Conservation (phyloP, 305 asterid genomes). For the Fraxinus paxiana region DNA sequence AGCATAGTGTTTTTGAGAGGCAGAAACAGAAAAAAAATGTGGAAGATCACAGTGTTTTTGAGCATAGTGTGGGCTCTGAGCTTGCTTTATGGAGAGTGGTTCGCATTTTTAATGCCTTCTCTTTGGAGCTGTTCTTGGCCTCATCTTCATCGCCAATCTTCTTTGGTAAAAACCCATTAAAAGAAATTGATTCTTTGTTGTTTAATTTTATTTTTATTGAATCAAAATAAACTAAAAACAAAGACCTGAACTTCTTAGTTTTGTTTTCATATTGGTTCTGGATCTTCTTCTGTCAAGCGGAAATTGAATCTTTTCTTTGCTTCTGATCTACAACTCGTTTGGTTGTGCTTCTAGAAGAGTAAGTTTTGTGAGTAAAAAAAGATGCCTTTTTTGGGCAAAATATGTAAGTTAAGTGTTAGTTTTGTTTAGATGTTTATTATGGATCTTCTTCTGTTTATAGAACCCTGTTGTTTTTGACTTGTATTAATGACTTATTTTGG, state of each 20-base stretch:
- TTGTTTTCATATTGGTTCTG: slow-evolving; percentile 13
- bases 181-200: not conserved
- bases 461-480: not conserved
- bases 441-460: not conserved
- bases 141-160: slow-evolving; percentile 48
- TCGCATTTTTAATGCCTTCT: slow-evolving; percentile 74
- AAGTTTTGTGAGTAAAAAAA: not conserved
- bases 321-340: not conserved
- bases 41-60: slow-evolving; percentile 55
- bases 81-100: slow-evolving; percentile 87
- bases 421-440: not conserved
- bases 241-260: slow-evolving; percentile 8
- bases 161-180: slow-evolving; percentile 35
- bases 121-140: slow-evolving; percentile 88
- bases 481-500: not conserved
- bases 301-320: not conserved
- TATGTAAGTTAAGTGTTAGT: not conserved
- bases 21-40: slow-evolving; percentile 22
- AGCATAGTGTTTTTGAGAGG: not conserved
- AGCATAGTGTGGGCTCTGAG: slow-evolving; percentile 66
- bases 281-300: slow-evolving; percentile 30
- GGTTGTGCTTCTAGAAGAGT: slow-evolving; percentile 1
- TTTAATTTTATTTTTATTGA: not conserved
- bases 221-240: slow-evolving; percentile 4
- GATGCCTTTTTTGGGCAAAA: not conserved